Evolutionary conservation across 495 filamentous ascomycete genomes (phyloP).

Genomic region (Lasiosphaeriaceae sp.): DNA sequence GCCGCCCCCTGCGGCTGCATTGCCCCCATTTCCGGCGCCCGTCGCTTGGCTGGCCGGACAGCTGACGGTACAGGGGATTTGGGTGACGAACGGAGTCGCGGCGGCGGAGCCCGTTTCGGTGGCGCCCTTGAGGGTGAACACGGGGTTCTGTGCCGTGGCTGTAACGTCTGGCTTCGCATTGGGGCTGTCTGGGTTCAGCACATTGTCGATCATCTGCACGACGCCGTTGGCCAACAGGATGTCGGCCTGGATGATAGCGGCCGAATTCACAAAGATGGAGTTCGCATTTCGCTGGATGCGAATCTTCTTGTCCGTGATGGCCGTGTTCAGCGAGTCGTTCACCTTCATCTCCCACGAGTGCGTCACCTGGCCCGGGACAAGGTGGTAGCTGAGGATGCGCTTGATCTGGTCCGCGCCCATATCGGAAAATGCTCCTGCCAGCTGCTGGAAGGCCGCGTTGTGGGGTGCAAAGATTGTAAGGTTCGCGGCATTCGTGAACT

Average conservation of each 20-base stretch:
- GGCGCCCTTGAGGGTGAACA: slow-evolving; percentile 28
- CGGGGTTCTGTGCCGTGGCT: slow-evolving; percentile 39
- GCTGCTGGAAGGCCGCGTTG: slow-evolving; percentile 48
- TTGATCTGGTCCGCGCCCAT: slow-evolving; percentile 10
- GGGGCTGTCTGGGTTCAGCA: slow-evolving; percentile 55
- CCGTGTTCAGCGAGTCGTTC: slow-evolving; percentile 27
- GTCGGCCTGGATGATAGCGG: slow-evolving; percentile 51
- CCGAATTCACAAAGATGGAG: slow-evolving; percentile 41
- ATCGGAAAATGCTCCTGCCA: slow-evolving; percentile 31
- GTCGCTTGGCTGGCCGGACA: slow-evolving; percentile 19
- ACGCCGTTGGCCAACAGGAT: slow-evolving; percentile 62
- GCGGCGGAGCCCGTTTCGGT: slow-evolving; percentile 11
- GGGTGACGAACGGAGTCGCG: slow-evolving; percentile 18
- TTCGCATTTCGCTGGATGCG: slow-evolving; percentile 16
- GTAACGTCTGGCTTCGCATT: slow-evolving; percentile 35
- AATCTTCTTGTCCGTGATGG: slow-evolving; percentile 34
- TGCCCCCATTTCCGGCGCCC: neutral
- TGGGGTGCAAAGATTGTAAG: slow-evolving; percentile 39
- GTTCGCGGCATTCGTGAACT: slow-evolving; percentile 15
- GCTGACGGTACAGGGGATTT: slow-evolving; percentile 29
- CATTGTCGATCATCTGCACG: slow-evolving; percentile 59
- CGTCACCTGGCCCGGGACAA: slow-evolving; percentile 37
- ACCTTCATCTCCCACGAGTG: slow-evolving; percentile 38
- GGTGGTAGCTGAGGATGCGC: slow-evolving; percentile 26
- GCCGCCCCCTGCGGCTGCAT: neutral